Evolutionary conservation across 164 flowering plant species (phyloP).

Genomic region (Tetracentron sinense): DNA sequence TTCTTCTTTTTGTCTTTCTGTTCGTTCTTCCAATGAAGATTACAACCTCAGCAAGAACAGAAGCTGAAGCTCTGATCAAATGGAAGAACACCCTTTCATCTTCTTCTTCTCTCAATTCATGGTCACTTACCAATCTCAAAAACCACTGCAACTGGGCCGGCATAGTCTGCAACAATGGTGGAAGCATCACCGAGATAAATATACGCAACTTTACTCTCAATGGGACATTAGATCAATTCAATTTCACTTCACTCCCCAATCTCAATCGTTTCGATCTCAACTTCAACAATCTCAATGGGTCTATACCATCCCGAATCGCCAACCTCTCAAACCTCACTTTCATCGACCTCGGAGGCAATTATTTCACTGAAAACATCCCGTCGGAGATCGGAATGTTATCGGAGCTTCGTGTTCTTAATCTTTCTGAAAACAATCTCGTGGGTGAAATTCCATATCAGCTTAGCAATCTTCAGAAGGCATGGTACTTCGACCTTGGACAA

Average conservation of each 20-base stretch:
- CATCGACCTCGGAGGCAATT: constrained; percentile 42
- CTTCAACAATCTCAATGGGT: constrained; percentile 35
- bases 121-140: constrained; percentile 26
- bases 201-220: constrained; percentile 23
- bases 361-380: constrained; percentile 29
- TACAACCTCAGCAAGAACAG: constrained; percentile 17
- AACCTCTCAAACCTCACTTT: constrained; percentile 34
- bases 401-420: constrained; percentile 34
- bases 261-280: constrained; percentile 36
- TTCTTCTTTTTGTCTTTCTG: constrained; percentile 7
- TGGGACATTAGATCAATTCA: constrained; percentile 34
- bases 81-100: constrained; percentile 31
- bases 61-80: constrained; percentile 35
- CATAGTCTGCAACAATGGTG: constrained; percentile 29
- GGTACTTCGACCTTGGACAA: constrained; percentile 37
- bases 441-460: constrained; percentile 43
- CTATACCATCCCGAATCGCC: constrained; percentile 39
- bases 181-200: constrained; percentile 29
- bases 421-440: constrained; percentile 34
- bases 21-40: not conserved
- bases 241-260: constrained; percentile 38
- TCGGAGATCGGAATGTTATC: constrained; percentile 34
- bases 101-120: constrained; percentile 22
- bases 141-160: constrained; percentile 53
- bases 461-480: constrained; percentile 34